phyloP scores from a whole-genome alignment of 352 stramenopile genomes.

The Globisporangium mamillatum region DNA sequence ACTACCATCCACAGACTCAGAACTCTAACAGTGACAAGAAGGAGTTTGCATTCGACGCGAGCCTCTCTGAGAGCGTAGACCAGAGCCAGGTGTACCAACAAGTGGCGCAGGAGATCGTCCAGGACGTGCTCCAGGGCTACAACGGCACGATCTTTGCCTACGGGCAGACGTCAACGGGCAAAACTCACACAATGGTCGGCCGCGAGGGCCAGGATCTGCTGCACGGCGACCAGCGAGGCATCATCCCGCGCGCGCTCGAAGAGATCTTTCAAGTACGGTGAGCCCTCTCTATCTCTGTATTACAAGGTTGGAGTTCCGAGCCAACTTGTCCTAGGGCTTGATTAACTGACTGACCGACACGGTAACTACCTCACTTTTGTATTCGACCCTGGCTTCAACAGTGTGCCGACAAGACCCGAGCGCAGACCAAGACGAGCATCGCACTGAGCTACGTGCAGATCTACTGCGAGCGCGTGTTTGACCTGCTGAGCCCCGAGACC shows the following conservation, averaged over 20 bases:
- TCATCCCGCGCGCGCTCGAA: slow-evolving; percentile 62
- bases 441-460: slow-evolving; percentile 77
- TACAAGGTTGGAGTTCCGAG: too few relatives aligned
- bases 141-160: slow-evolving; percentile 87
- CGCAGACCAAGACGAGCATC: slow-evolving; percentile 39
- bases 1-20: slow-evolving; percentile 22
- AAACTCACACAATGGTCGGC: slow-evolving; percentile 73
- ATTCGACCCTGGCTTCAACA: not conserved
- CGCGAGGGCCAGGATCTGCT: slow-evolving; percentile 28
- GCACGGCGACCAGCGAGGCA: slow-evolving; percentile 33
- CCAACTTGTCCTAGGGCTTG: too few relatives aligned
- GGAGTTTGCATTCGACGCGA: slow-evolving; percentile 62
- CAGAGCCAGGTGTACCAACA: slow-evolving; percentile 53
- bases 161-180: slow-evolving; percentile 74
- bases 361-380: not conserved
- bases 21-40: slow-evolving; percentile 29
- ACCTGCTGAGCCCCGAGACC: slow-evolving; percentile 51
- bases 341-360: not conserved
- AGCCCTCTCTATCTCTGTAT: not conserved
- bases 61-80: slow-evolving; percentile 32
- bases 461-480: slow-evolving; percentile 78
- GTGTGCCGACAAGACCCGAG: slow-evolving; percentile 27
- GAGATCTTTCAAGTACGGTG: slow-evolving; percentile 51
- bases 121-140: slow-evolving; percentile 89
- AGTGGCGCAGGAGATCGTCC: slow-evolving; percentile 52